Conservation (phyloP, 176 grass and related monocot species). For the Aegilops bicornis region DNA sequence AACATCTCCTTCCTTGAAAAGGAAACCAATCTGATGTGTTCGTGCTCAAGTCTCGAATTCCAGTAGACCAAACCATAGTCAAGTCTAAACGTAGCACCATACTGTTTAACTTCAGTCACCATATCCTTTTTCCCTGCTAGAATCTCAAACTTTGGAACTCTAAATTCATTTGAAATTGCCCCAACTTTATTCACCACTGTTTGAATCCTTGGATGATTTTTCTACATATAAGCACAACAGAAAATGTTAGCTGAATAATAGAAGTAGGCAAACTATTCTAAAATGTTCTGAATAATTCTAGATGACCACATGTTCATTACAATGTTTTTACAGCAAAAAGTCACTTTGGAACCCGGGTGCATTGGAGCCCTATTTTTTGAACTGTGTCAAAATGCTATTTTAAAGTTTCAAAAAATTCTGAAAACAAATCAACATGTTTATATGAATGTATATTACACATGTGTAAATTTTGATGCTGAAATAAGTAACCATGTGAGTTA, state of each 20-base stretch:
- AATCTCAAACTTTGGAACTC: constrained; percentile 90
- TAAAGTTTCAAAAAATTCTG: too few species aligned
- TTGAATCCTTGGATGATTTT: constrained; percentile 93
- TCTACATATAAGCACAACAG: constrained; percentile 44
- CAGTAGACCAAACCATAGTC: constrained; percentile 97
- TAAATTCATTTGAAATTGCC: constrained; percentile 91
- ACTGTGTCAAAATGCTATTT: too few species aligned
- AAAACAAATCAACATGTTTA: too few species aligned
- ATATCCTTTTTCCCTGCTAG: constrained; percentile 75
- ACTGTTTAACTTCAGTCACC: constrained; percentile 96
- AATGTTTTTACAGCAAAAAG: not conserved
- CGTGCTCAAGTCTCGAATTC: constrained; percentile 98
- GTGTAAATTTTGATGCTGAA: too few species aligned
- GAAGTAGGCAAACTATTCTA: not conserved
- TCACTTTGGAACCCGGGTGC: too few species aligned
- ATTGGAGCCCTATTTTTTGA: too few species aligned
- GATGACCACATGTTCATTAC: not conserved
- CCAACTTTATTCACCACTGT: constrained; percentile 97
- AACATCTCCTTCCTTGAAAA: constrained; percentile 88
- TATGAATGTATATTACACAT: too few species aligned
- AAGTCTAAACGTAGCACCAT: constrained; percentile 89
- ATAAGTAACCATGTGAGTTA: too few species aligned
- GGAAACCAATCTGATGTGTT: constrained; percentile 89
- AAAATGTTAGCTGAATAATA: constrained; percentile 27
- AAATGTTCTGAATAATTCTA: not conserved